A percentile compares a stretch with the other conserved stretches of the same genome.
Evolutionary conservation across 257 asterid genomes (phyloP).

Genomic region (Solanum ossicruentum): DNA sequence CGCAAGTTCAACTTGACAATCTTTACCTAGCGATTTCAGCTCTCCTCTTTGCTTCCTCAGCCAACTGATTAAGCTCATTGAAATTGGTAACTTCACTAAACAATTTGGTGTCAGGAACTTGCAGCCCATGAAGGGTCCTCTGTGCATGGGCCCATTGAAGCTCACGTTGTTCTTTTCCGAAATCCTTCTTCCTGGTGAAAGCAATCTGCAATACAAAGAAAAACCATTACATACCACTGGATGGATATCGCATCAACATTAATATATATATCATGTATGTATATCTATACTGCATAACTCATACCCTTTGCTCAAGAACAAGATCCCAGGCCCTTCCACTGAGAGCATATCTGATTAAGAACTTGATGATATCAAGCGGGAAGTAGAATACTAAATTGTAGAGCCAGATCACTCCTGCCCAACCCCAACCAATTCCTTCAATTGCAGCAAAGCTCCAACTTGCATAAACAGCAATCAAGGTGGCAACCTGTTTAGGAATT

Average conservation of each 20-base stretch:
- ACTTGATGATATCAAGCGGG: slow-evolving; percentile 82
- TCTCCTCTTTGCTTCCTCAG: slow-evolving; percentile 96
- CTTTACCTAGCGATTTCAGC: slow-evolving; percentile 91
- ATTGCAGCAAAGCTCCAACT: slow-evolving; percentile 93
- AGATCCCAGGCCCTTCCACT: slow-evolving; percentile 99
- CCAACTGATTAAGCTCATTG: slow-evolving; percentile 90
- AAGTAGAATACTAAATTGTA: slow-evolving; percentile 65
- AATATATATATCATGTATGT: not conserved
- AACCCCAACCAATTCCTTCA: slow-evolving; percentile 99
- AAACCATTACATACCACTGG: not conserved
- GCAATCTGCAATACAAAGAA: slow-evolving; percentile 50
- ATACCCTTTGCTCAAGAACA: slow-evolving; percentile 88
- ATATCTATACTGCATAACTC: not conserved
- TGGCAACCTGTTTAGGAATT: slow-evolving; percentile 51
- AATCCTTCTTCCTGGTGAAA: slow-evolving; percentile 89
- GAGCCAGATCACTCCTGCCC: slow-evolving; percentile 99
- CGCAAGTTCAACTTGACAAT: not conserved
- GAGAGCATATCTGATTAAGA: slow-evolving; percentile 63
- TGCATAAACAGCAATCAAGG: slow-evolving; percentile 87
- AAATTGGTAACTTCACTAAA: slow-evolving; percentile 59
- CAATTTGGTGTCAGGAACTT: slow-evolving; percentile 86
- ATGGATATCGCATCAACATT: not conserved
- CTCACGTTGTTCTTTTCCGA: slow-evolving; percentile 94
- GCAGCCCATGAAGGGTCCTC: slow-evolving; percentile 89
- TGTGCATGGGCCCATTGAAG: slow-evolving; percentile 97